Percentiles rank a stretch among this genome's conserved stretches.
Evolutionary conservation across 805 yeast genomes (phyloP).

Genomic region (Candida glaebosa): DNA sequence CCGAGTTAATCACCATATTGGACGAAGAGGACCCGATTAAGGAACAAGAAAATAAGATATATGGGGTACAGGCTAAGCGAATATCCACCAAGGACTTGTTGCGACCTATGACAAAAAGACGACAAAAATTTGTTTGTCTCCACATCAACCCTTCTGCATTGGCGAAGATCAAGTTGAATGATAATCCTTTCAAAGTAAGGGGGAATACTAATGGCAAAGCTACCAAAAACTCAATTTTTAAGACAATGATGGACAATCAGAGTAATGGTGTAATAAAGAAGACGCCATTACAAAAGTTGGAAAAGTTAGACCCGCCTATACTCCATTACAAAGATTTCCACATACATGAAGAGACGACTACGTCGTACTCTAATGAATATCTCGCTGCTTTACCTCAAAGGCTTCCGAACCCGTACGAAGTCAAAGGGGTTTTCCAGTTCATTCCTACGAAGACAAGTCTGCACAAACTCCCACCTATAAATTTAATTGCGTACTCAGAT

Average conservation of each 20-base stretch:
- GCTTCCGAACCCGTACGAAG: not conserved
- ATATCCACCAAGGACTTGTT: constrained; percentile 42
- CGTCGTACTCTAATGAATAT: not conserved
- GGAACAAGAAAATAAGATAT: constrained; percentile 19
- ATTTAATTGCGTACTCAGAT: not conserved
- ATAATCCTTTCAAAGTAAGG: constrained; percentile 27
- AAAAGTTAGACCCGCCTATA: constrained; percentile 28
- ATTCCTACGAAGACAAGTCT: constrained; percentile 2
- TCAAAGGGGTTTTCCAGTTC: not conserved
- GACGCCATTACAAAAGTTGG: constrained; percentile 29
- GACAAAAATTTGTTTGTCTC: constrained; percentile 16
- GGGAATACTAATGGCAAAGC: constrained; percentile 13
- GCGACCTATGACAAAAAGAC: constrained; percentile 5
- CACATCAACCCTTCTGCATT: constrained; percentile 22
- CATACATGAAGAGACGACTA: constrained; percentile 18
- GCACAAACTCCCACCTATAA: not conserved
- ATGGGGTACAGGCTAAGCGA: constrained; percentile 14
- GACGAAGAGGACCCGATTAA: constrained; percentile 6
- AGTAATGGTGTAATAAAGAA: constrained; percentile 22
- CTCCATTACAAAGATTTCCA: constrained; percentile 29
- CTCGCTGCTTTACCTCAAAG: not conserved
- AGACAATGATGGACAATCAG: constrained; percentile 35
- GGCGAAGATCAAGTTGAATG: constrained; percentile 21
- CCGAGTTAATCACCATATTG: constrained; percentile 3
- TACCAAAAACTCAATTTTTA: constrained; percentile 26